Percentiles rank a stretch among this genome's conserved stretches.
Conservation (phyloP, 768 basidiomycete genomes). For the Rhodotorula paludigena region DNA sequence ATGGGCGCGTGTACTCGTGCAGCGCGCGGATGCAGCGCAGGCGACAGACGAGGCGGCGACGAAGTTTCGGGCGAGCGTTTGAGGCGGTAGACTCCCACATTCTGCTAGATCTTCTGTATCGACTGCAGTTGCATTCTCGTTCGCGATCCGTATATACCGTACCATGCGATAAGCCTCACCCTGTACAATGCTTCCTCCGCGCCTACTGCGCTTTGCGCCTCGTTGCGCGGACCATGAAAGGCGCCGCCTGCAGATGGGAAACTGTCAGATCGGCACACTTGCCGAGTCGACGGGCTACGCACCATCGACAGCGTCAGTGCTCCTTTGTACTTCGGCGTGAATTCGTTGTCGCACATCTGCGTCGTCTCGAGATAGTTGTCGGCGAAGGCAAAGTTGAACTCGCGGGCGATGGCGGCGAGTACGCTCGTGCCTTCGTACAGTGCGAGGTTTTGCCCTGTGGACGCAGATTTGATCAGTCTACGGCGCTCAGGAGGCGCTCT, state of each 20-base stretch:
- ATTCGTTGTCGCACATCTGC: constrained; percentile 8
- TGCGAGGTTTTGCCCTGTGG: constrained; percentile 25
- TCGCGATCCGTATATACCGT: no score
- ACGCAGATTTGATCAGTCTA: no score
- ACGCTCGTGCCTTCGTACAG: constrained; percentile 23
- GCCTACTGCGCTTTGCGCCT: neutral
- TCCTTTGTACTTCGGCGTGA: constrained; percentile 8
- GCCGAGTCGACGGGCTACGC: neutral
- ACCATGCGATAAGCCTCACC: no score
- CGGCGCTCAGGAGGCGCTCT: no score
- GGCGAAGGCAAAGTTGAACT: constrained; percentile 13
- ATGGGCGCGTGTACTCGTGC: constrained; percentile 8
- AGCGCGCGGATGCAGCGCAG: neutral
- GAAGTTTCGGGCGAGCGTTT: neutral
- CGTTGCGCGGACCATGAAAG: constrained; percentile 1
- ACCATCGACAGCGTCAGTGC: constrained; percentile 28
- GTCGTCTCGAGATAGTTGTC: neutral
- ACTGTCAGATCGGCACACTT: neutral
- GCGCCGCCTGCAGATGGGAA: neutral
- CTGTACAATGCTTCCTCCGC: no score
- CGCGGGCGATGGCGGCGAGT: constrained; percentile 13
- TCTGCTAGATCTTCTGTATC: no score
- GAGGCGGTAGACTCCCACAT: neutral
- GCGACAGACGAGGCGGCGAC: neutral
- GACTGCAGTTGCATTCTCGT: no score